These are phyloP conservation scores for Yarrowia divulgata DNA, from an alignment of 805 yeast genomes.

Conservation along the genomic window DNA sequence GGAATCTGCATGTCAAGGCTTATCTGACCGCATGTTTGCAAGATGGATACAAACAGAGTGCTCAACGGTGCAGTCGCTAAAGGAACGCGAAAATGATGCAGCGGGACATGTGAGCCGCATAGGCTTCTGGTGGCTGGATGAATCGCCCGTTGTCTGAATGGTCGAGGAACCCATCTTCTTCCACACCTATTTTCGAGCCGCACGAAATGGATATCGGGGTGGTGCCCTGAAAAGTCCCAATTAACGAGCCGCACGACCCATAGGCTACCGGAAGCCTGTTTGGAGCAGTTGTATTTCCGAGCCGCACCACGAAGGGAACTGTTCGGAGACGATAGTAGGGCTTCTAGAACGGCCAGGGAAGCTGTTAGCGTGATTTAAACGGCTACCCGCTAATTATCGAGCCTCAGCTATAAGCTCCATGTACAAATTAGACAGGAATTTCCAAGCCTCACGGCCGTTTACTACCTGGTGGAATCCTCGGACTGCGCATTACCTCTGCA, in stretches of 20 bases:
- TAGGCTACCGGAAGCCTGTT: conserved; percentile 23
- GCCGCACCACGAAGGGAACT: conserved; percentile 9
- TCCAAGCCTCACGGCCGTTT: neutral
- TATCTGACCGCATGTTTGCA: neutral
- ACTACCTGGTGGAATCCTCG: neutral
- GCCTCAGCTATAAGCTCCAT: neutral
- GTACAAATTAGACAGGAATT: neutral
- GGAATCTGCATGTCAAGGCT: conserved; percentile 17
- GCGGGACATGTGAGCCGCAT: neutral
- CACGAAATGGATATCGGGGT: neutral
- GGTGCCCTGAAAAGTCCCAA: conserved; percentile 23
- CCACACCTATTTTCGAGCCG: conserved; percentile 14
- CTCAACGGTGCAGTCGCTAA: conserved; percentile 13
- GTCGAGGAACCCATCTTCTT: neutral
- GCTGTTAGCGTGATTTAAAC: neutral
- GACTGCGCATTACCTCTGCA: conserved; percentile 4
- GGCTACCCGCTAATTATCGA: neutral
- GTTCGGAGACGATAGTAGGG: neutral
- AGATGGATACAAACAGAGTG: conserved; percentile 1
- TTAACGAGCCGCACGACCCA: conserved; percentile 17
- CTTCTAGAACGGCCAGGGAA: neutral
- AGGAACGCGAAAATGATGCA: neutral
- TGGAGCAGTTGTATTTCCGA: neutral
- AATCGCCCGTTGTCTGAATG: neutral
- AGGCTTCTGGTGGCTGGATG: neutral